A percentile compares a stretch with the other conserved stretches of the same genome.
Evolutionary conservation across 1,284 basidiomycete genomes (phyloP).

Genomic region (Trichosporon sp.): DNA sequence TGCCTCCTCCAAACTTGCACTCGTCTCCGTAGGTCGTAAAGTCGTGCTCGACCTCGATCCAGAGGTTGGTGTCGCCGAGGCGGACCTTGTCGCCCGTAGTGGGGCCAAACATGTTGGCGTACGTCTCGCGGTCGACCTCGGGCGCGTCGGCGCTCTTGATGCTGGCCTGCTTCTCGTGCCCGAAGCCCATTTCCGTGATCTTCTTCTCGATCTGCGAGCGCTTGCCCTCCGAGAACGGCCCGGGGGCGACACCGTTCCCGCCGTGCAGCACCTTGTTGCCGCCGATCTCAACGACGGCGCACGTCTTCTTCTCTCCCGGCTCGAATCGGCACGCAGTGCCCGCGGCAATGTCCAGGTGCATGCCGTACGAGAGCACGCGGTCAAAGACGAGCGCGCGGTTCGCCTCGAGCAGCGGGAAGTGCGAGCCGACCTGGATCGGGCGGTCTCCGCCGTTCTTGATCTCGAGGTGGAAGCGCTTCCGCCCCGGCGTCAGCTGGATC

Average conservation of each 20-base stretch:
- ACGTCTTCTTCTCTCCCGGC: slow-evolving; percentile 81
- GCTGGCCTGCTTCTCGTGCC: slow-evolving; percentile 39
- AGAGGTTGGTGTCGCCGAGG: slow-evolving; percentile 83
- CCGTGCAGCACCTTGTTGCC: slow-evolving; percentile 70
- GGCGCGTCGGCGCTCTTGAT: slow-evolving; percentile 27
- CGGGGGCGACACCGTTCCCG: slow-evolving; percentile 71
- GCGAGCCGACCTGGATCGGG: slow-evolving; percentile 90
- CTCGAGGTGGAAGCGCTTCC: slow-evolving; percentile 64
- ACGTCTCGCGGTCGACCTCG: slow-evolving; percentile 53
- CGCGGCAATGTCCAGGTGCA: slow-evolving; percentile 78
- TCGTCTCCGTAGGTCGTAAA: slow-evolving; percentile 72
- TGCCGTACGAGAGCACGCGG: slow-evolving; percentile 72
- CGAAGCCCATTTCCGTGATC: slow-evolving; percentile 38
- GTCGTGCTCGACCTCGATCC: slow-evolving; percentile 90
- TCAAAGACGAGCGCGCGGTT: slow-evolving; percentile 81
- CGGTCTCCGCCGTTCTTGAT: slow-evolving; percentile 93
- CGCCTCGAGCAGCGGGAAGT: slow-evolving; percentile 90
- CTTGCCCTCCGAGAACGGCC: slow-evolving; percentile 46
- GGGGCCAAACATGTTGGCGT: slow-evolving; percentile 90
- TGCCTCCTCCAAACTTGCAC: slow-evolving; percentile 95
- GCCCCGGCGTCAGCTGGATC: slow-evolving; percentile 70
- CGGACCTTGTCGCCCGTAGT: slow-evolving; percentile 85
- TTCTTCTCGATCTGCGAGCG: slow-evolving; percentile 15
- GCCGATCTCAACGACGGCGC: slow-evolving; percentile 74
- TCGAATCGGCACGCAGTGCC: slow-evolving; percentile 95